Percentiles rank a stretch among this genome's conserved stretches.
Evolutionary conservation across 1,284 basidiomycete species (phyloP).

Genomic region (Trichosporon sp.): DNA sequence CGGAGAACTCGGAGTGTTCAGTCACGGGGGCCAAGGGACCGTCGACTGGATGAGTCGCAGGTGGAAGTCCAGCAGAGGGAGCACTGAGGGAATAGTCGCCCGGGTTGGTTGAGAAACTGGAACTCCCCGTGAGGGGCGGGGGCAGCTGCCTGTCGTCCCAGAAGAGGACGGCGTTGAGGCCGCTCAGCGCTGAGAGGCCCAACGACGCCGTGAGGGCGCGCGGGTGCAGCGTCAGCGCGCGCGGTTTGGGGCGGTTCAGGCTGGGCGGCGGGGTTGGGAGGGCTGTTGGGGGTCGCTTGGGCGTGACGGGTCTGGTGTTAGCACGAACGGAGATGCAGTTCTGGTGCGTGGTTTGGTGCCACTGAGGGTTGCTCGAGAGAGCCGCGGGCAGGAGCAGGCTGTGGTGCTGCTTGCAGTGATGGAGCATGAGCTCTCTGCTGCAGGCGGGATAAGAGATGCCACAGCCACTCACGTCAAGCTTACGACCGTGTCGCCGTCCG

Average conservation of each 20-base stretch:
- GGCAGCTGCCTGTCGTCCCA: constrained; percentile 6
- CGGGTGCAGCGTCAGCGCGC: background rate
- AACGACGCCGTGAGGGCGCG: background rate
- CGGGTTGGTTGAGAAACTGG: background rate
- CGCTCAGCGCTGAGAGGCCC: background rate
- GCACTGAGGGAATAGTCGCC: background rate
- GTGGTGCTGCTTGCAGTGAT: no score
- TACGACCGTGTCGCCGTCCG: constrained; percentile 4
- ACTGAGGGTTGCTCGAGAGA: no score
- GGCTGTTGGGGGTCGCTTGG: background rate
- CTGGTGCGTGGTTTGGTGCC: no score
- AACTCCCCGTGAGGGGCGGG: background rate
- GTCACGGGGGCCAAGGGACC: no score
- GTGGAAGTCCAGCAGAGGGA: background rate
- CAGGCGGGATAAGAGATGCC: no score
- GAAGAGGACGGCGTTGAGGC: background rate
- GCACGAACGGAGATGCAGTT: background rate
- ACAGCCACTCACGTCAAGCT: background rate
- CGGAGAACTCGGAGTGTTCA: no score
- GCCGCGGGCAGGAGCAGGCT: no score
- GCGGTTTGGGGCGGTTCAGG: constrained; percentile 10
- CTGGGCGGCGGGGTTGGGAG: background rate
- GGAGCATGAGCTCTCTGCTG: no score
- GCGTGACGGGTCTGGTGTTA: constrained; percentile 2
- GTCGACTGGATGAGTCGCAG: no score